Percentiles rank a stretch among this genome's conserved stretches.
Evolutionary conservation across 176 grass and related monocot species (phyloP).

Genomic region (Guadua angustifolia): DNA sequence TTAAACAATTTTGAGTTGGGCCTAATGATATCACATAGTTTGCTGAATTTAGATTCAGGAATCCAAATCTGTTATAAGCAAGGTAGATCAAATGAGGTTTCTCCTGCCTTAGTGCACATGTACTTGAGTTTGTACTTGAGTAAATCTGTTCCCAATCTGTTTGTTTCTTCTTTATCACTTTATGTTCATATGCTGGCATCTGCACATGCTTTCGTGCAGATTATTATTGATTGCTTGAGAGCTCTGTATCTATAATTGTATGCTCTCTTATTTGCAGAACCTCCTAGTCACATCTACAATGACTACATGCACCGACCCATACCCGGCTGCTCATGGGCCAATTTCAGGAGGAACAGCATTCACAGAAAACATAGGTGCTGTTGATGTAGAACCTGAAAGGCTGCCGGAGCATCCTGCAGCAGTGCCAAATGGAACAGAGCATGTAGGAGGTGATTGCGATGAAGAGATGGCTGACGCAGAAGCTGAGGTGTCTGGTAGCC

Average conservation of each 20-base stretch:
- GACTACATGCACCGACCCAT: constrained; percentile 69
- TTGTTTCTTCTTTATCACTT: not conserved
- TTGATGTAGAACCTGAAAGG: constrained; percentile 40
- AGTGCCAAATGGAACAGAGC: constrained; percentile 64
- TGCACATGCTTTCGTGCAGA: not conserved
- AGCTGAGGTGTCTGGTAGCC: constrained; percentile 30
- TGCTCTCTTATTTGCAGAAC: constrained; percentile 62
- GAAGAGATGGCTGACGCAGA: constrained; percentile 92
- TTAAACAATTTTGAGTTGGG: not conserved
- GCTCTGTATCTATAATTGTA: constrained; percentile 18
- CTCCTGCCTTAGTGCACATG: not conserved
- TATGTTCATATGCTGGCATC: not conserved
- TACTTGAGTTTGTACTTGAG: constrained; percentile 26
- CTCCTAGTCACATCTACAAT: constrained; percentile 90
- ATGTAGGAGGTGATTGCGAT: constrained; percentile 55
- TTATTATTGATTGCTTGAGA: constrained; percentile 28
- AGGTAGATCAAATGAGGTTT: not conserved
- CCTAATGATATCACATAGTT: not conserved
- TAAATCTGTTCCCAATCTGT: not conserved
- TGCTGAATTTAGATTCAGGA: not conserved
- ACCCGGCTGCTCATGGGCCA: constrained; percentile 54
- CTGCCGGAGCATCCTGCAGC: constrained; percentile 37
- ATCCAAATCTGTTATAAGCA: not conserved
- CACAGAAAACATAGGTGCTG: constrained; percentile 41
- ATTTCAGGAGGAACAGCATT: constrained; percentile 37